Conservation (phyloP, 192 early-diverging fungal species). For the Lunasporangiospora selenospora region DNA sequence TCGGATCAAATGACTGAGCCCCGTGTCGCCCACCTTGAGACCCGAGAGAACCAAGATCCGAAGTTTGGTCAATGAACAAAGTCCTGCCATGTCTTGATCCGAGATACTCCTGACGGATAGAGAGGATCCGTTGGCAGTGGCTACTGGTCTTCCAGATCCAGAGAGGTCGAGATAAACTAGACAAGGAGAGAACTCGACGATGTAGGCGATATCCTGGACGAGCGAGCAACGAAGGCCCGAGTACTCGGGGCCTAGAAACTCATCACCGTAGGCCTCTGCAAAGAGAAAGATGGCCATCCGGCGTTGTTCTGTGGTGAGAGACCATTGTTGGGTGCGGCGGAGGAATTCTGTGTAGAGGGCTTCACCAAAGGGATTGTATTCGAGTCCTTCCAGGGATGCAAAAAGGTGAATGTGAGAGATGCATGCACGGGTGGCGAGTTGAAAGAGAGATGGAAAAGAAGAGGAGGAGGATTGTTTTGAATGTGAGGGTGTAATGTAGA, state of each 20-base stretch:
- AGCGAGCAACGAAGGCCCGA: conserved; percentile 25
- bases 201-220: conserved; percentile 11
- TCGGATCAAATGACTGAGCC: conserved; percentile 32
- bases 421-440: conserved; percentile 26
- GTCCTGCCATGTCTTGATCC: conserved; percentile 28
- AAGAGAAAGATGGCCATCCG: conserved; percentile 28
- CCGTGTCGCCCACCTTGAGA: conserved; percentile 27
- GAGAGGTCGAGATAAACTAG: conserved; percentile 45
- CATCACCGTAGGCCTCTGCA: conserved; percentile 30
- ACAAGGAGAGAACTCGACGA: conserved; percentile 23
- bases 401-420: conserved; percentile 31
- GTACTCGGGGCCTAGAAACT: conserved; percentile 24
- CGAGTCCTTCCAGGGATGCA: conserved; percentile 27
- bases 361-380: conserved; percentile 30
- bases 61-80: conserved; percentile 18
- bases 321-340: conserved; percentile 10
- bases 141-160: conserved; percentile 1
- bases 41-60: conserved; percentile 17
- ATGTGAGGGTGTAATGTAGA: too few relatives aligned
- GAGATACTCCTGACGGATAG: too few relatives aligned
- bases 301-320: conserved; percentile 34
- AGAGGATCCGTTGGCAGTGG: neutral
- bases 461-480: conserved; percentile 1
- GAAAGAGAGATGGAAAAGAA: conserved; percentile 31
- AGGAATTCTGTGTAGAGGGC: conserved; percentile 21